Evolutionary conservation across 2,329 filamentous ascomycete species (phyloP).

Genomic region (Stemphylium lycopersici): DNA sequence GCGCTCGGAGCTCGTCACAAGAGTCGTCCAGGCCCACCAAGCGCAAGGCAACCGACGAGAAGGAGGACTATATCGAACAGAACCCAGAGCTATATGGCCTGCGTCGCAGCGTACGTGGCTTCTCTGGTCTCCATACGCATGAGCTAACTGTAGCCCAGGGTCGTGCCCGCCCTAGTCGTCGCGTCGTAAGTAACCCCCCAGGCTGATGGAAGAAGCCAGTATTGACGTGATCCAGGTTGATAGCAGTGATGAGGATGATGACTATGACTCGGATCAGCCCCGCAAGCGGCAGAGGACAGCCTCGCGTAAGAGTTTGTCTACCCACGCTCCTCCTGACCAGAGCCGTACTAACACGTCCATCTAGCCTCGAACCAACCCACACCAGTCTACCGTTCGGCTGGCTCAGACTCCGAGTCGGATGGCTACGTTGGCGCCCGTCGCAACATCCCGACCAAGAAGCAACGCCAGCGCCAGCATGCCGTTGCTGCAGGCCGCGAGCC

Average conservation of each 20-base stretch:
- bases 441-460: constrained; percentile 72
- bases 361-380: constrained; percentile 59
- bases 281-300: constrained; percentile 71
- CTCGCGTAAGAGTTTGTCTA: constrained; percentile 66
- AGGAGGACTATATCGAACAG: constrained; percentile 85
- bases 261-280: constrained; percentile 65
- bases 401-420: constrained; percentile 66
- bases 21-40: constrained; percentile 71
- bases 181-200: constrained; percentile 58
- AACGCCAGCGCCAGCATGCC: constrained; percentile 72
- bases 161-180: constrained; percentile 67
- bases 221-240: constrained; percentile 57
- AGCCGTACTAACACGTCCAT: constrained; percentile 56
- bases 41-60: constrained; percentile 68
- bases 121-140: constrained; percentile 10
- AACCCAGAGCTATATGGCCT: constrained; percentile 96
- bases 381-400: constrained; percentile 62
- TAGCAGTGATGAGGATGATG: constrained; percentile 71
- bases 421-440: constrained; percentile 80
- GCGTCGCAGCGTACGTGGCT: constrained; percentile 78
- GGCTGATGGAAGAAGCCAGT: constrained; percentile 14
- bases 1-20: constrained; percentile 70
- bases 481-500: constrained; percentile 65
- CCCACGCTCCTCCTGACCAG: constrained; percentile 15
- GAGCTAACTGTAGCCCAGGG: constrained; percentile 53